Evolutionary conservation across 176 grass and related monocot genomes (phyloP), one percentile per base, ranked within the genome.

Genomic region (Triticum timopheevii): DNA sequence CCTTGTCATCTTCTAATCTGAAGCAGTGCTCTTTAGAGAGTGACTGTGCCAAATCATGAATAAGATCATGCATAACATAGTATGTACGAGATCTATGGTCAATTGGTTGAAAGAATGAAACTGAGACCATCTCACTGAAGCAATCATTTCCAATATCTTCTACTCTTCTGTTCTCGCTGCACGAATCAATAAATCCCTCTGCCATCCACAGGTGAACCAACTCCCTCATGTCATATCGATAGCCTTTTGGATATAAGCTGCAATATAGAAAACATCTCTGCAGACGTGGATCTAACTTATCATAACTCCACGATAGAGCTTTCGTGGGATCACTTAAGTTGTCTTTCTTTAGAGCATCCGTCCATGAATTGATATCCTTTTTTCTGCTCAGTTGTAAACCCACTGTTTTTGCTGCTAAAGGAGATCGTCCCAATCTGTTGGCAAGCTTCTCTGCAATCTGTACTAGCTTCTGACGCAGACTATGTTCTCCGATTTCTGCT

Each of bases 261-360:
- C 22, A 75, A 33, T 84, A 64, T 0, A 17, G 20, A 42, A 73
- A 74, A 73, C 80, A 83, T 15, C 73, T 42, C 13, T 83, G 86
- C 1, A 88, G 4, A 33, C 6, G 2, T 30, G 45, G 62, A 64
- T 82, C 30, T 47, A 88, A 78, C 34, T 63, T 76, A 19, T 71
- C 24, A 5, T 71, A 88, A 47, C 87, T 88, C 87, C 87, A 84
- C 8, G 39, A 5, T 0, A 88, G 63, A 70, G 65, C 6, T 0
- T 0, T 62, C 23, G 0, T 80, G 2, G 81, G 39, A 2, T 79
- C 81, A 2, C n/a, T 71, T 5, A 84, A 35, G 0, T 20, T 27
- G 9, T 16, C 5, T 0, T 1, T 8, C 0, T 33, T 20, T 7
- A 84, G 10, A 13, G 35, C 56, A 47, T 0, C 15, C 10, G 9